Evolutionary conservation across 768 basidiomycete species (phyloP).

Genomic region (Sutorius australiensis): DNA sequence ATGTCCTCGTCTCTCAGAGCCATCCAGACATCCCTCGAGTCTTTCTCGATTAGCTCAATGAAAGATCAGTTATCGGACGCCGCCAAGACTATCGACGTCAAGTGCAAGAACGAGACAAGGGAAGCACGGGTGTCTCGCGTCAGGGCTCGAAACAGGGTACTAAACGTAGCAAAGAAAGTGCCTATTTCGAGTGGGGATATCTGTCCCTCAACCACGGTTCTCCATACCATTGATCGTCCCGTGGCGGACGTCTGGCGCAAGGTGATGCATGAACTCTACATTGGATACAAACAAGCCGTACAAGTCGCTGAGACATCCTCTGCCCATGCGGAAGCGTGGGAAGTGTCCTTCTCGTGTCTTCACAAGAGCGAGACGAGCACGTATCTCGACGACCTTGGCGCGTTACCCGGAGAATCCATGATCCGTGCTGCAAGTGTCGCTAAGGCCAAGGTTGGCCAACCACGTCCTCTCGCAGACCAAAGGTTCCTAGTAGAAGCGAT

Average conservation of each 20-base stretch:
- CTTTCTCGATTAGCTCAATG: slow-evolving; percentile 25
- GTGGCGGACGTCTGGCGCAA: slow-evolving; percentile 39
- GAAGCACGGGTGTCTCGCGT: slow-evolving; percentile 5
- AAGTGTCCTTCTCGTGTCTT: slow-evolving; percentile 53
- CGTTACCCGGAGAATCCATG: slow-evolving; percentile 39
- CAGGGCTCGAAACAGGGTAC: slow-evolving; percentile 9
- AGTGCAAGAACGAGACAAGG: slow-evolving; percentile 8
- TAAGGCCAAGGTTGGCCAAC: slow-evolving; percentile 50
- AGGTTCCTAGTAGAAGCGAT: slow-evolving; percentile 61
- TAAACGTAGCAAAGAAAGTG: slow-evolving; percentile 13
- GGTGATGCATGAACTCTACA: slow-evolving; percentile 34
- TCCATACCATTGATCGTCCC: slow-evolving; percentile 31
- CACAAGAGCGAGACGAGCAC: slow-evolving; percentile 44
- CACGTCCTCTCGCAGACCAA: slow-evolving; percentile 54
- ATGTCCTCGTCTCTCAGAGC: slow-evolving; percentile 45
- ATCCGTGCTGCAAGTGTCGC: slow-evolving; percentile 52
- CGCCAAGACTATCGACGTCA: slow-evolving; percentile 14
- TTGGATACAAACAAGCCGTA: slow-evolving; percentile 38
- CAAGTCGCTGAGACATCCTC: slow-evolving; percentile 46
- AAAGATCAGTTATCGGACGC: slow-evolving; percentile 7
- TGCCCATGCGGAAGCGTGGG: slow-evolving; percentile 57
- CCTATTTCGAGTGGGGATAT: slow-evolving; percentile 31
- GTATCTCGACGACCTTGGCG: slow-evolving; percentile 28
- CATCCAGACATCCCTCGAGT: slow-evolving; percentile 28
- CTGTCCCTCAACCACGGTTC: slow-evolving; percentile 15